Evolutionary conservation across 1,284 basidiomycete genomes (phyloP).

Genomic region (Naganishia sp.): DNA sequence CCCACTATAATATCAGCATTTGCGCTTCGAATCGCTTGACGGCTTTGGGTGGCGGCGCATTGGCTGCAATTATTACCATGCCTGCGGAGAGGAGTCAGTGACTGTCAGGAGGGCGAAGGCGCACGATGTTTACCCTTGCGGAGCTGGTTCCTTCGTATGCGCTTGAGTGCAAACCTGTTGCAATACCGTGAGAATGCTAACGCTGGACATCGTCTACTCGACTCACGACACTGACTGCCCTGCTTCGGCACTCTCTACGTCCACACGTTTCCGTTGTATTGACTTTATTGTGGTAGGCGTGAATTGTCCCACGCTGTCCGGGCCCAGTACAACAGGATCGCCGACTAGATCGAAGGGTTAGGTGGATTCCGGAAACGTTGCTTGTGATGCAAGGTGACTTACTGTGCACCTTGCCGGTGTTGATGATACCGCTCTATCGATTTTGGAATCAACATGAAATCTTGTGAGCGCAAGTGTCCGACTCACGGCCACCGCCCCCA

Average conservation of each 20-base stretch:
- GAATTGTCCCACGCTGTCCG: conserved; percentile 90
- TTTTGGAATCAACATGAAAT: no score
- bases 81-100: neutral
- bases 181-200: neutral
- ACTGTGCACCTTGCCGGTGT: conserved; percentile 68
- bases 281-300: conserved; percentile 78
- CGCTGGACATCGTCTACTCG: neutral
- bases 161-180: conserved; percentile 75
- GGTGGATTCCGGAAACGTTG: neutral
- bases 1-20: conserved; percentile 77
- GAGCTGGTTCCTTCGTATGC: conserved; percentile 76
- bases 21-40: conserved; percentile 78
- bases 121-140: conserved; percentile 67
- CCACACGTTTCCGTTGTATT: conserved; percentile 90
- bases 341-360: conserved; percentile 57
- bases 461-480: no score
- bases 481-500: conserved; percentile 79
- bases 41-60: conserved; percentile 74
- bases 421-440: conserved; percentile 75
- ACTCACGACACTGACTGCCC: conserved; percentile 83
- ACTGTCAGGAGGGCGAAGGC: neutral
- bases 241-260: conserved; percentile 81
- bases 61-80: conserved; percentile 84
- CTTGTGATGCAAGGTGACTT: conserved; percentile 13
- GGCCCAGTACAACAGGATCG: conserved; percentile 82